A percentile compares a stretch with the other conserved stretches of the same genome.
phyloP scores from a whole-genome alignment of 306 rosid species.

The Trichosanthes cucumerina region DNA sequence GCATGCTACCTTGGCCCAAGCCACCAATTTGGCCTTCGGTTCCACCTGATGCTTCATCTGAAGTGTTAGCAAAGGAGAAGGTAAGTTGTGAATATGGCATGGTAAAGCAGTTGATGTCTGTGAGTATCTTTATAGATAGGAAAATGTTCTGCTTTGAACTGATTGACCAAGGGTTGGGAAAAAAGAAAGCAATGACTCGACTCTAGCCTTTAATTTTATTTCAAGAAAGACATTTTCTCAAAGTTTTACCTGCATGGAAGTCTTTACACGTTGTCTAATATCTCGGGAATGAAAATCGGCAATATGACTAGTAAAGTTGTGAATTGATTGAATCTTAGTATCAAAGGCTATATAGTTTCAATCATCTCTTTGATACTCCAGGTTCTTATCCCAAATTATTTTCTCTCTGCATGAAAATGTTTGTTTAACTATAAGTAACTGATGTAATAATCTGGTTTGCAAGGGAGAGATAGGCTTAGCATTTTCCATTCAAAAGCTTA shows the following conservation, averaged over 20 bases:
- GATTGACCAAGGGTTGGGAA: background rate
- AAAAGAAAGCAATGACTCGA: background rate
- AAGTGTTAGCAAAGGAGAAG: constrained; percentile 89
- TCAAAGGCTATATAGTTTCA: background rate
- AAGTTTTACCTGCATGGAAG: background rate
- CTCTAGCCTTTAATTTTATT: background rate
- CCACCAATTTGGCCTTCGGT: constrained; percentile 85
- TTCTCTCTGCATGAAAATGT: background rate
- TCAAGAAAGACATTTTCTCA: background rate
- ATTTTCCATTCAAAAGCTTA: background rate
- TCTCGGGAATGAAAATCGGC: background rate
- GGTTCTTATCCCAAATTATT: background rate
- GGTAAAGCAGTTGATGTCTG: background rate
- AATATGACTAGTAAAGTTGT: background rate
- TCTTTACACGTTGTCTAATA: background rate
- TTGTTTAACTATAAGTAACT: background rate
- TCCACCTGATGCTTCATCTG: constrained; percentile 77
- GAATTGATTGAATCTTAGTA: background rate
- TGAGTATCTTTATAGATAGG: background rate
- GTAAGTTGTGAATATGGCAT: constrained; percentile 28
- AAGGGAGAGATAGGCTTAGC: background rate
- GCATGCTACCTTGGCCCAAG: constrained; percentile 99
- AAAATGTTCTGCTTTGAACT: background rate
- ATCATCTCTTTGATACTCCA: background rate
- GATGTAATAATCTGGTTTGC: background rate